A percentile compares a stretch with the other conserved stretches of the same genome.
phyloP scores from a whole-genome alignment of 2,329 filamentous ascomycete species.

The Massarina eburnea region DNA sequence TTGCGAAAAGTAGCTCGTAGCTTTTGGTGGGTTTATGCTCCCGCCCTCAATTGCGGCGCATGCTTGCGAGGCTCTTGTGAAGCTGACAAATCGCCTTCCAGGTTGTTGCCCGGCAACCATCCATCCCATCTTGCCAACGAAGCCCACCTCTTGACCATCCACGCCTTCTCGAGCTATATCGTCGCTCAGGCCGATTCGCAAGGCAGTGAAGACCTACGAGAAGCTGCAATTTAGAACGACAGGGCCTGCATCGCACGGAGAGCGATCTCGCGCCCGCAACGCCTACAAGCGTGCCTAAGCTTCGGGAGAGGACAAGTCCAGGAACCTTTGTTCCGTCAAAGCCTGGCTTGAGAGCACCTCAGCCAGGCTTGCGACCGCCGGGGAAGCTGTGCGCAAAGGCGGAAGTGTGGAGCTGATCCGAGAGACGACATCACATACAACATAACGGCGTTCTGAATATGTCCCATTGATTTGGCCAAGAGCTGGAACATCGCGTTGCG shows the following conservation, averaged over 20 bases:
- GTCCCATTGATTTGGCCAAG: too few relatives aligned
- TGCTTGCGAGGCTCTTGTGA: background rate
- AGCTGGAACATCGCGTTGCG: too few relatives aligned
- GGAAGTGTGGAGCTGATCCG: background rate
- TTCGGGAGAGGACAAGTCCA: background rate
- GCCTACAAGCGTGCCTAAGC: background rate
- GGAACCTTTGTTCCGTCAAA: background rate
- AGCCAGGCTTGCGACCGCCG: constrained; percentile 7
- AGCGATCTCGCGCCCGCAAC: background rate
- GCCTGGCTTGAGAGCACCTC: constrained; percentile 11
- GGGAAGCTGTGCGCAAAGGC: background rate
- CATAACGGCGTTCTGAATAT: background rate
- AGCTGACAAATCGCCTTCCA: background rate
- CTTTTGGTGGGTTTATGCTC: background rate
- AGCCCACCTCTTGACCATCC: background rate
- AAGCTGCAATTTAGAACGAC: background rate
- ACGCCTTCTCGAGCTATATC: background rate
- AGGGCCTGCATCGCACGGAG: background rate
- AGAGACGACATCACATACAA: background rate
- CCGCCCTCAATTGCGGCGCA: background rate
- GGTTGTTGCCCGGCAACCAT: background rate
- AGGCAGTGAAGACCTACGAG: background rate
- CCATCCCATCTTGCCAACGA: background rate
- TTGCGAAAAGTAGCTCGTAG: background rate
- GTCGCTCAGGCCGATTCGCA: background rate